Evolutionary conservation across 805 yeast genomes (phyloP), one percentile per base, ranked within the genome.

Genomic region (Metschnikowia peoriensis): DNA sequence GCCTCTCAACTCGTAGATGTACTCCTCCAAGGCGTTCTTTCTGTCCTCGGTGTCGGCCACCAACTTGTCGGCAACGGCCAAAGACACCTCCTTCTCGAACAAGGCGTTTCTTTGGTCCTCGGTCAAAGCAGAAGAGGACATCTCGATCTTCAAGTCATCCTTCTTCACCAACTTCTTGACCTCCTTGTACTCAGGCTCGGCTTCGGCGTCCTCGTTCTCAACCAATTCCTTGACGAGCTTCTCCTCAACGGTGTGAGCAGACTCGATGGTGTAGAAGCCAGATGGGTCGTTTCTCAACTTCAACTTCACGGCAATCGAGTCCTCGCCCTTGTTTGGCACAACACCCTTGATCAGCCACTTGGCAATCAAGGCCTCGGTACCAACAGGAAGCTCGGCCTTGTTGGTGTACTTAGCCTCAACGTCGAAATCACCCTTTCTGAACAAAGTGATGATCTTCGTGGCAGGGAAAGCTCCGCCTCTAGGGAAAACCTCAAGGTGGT

Each of bases 1-100:
- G 71, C 96, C 96, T 79, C 99, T 88, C 75, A 93, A 84, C 66
- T 90, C 96, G 78, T 94, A 94, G 67, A 94, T 94, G 82, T 94
- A 94, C 81, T 94, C 99, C 81, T 94, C 99, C 57, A 94, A 81
- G 60, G 97, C 94, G 73, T 94, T 94, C 87, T 94, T 94, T 76
- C 91, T 90, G 78, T 94, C 97, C 81, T 94, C 98, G 61, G 98
- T 94, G 78, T 94, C 98, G 61, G 96, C 96, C 61, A 94, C 97
- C 65, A 93, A 85, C 80, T 92, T 94, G 76, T 94, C 99, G 68
- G 86, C 91, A 70, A 90, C 83, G 60, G 83, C 80, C 85, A 94
- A 77, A 71, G 86, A 81, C 67, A 83, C 83, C 80, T 94, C 99
- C 72, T 78, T 77, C 81, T 94, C 98, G 57, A 87, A 80, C 61